Evolutionary conservation across 1,139 yeast species (phyloP).

Genomic region (Pichia sp.): DNA sequence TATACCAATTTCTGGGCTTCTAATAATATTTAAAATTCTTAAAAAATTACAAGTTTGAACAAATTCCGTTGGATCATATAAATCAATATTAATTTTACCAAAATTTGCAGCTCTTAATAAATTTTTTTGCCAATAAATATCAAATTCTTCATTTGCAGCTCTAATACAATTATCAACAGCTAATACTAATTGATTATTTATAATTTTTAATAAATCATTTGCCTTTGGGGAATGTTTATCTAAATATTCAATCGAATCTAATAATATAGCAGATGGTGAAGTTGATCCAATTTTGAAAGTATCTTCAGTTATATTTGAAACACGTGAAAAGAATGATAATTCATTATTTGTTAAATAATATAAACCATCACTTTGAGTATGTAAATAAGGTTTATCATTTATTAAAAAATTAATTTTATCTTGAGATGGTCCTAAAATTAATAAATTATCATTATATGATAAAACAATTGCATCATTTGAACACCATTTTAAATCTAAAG

Average conservation of each 20-base stretch:
- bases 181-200: constrained; percentile 43
- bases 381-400: constrained; percentile 33
- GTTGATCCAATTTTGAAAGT: constrained; percentile 80
- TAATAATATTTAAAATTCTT: constrained; percentile 63
- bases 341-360: constrained; percentile 53
- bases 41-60: constrained; percentile 53
- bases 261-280: constrained; percentile 71
- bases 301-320: constrained; percentile 50
- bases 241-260: constrained; percentile 76
- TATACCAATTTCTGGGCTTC: constrained; percentile 60
- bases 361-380: constrained; percentile 66
- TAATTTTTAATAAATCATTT: constrained; percentile 64
- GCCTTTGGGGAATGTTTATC: constrained; percentile 74
- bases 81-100: constrained; percentile 65
- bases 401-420: constrained; percentile 43
- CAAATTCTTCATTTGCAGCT: constrained; percentile 76
- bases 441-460: constrained; percentile 56
- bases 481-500: constrained; percentile 66
- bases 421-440: constrained; percentile 67
- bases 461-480: constrained; percentile 75
- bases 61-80: constrained; percentile 55
- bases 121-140: constrained; percentile 71
- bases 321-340: constrained; percentile 62
- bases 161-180: constrained; percentile 71
- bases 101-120: constrained; percentile 76